phyloP scores from a whole-genome alignment of 129 eudicot genomes.

The Oenanthe sinensis region DNA sequence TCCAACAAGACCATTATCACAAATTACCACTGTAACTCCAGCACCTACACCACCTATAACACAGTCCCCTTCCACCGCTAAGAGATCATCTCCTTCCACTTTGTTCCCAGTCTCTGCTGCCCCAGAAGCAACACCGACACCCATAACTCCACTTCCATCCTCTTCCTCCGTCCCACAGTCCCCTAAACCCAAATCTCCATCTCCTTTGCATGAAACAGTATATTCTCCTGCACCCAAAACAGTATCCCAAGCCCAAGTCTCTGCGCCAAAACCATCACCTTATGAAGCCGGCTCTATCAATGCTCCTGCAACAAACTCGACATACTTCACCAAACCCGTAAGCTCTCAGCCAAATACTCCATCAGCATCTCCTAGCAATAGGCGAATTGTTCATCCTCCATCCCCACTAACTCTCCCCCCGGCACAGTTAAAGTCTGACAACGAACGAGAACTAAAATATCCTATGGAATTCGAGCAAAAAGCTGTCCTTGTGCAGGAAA shows the following conservation, averaged over 20 bases:
- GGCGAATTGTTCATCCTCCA: constrained; percentile 35
- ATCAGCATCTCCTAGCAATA: constrained; percentile 19
- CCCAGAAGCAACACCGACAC: neutral
- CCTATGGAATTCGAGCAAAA: constrained; percentile 39
- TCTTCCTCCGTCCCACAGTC: constrained; percentile 5
- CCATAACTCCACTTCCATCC: neutral
- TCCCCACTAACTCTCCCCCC: constrained; percentile 58
- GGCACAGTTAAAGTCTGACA: constrained; percentile 20
- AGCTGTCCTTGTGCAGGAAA: constrained; percentile 40
- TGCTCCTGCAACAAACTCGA: constrained; percentile 14
- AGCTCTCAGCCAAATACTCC: constrained; percentile 28
- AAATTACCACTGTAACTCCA: neutral
- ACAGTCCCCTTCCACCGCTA: neutral
- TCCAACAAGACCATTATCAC: constrained; percentile 6
- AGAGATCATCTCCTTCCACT: constrained; percentile 11
- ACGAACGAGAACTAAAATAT: neutral
- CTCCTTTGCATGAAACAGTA: neutral
- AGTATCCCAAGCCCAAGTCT: constrained; percentile 10
- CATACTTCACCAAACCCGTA: constrained; percentile 20
- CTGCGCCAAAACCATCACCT: constrained; percentile 10
- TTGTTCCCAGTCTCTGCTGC: constrained; percentile 6
- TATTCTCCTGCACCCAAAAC: constrained; percentile 4
- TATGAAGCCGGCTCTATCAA: constrained; percentile 15
- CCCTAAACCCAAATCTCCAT: constrained; percentile 12
- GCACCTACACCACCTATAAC: neutral